Base-by-base conservation (phyloP, 2,329 filamentous ascomycete genomes). In the Neopestalotiopsis sp. region DNA sequence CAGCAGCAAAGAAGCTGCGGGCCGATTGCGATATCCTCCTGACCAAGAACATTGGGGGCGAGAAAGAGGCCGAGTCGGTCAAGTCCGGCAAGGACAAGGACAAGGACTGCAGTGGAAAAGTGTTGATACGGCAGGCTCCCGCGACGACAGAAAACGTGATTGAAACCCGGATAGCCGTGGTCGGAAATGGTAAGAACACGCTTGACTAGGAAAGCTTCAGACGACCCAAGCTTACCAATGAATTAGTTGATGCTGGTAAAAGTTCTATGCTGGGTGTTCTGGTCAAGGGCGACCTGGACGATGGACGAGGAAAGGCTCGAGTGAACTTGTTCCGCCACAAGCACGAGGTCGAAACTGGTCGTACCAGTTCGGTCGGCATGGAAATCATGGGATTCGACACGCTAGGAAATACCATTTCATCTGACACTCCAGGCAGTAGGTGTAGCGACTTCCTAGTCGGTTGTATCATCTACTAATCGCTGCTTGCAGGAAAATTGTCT, bases 381-480 rank as follows among this genome's bases (percentile, higher is more conserved):
- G 96, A 99, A 80, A 98, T 98, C 71, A 94, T 98, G 92, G 96
- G 96, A 1, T 99, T 98, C 75, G 94, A 98, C 80, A 94, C 92
- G 65, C 88, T 88, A 67, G 95, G 96, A 34, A 89, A 95, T 32
- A 92, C 97, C 34, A 88, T 98, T 17, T 89, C 90, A 17, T 95
- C 93, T 52, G 92, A 92, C 69, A 92, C 91, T 0, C 93, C 95
- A 2, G 95, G 94, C 1, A 89, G 96, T 79, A 94, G 92, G 82
- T 79, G 49, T 32, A 32, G 2, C n/a, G 14, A 13, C 56, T 28
- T 20, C 12, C 12, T 9, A 32, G 24, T 58, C 4, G 56, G 28
- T 20, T 28, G 24, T 52, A 20, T 10, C 9, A 7, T 20, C 13
- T 59, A 17, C 57, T 59, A 34, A 59, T 59, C 5, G 6, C 4